Evolutionary conservation across 1,139 yeast genomes (phyloP), one percentile per base, ranked within the genome.

Genomic region (Suzukiozyma palmioleophila): DNA sequence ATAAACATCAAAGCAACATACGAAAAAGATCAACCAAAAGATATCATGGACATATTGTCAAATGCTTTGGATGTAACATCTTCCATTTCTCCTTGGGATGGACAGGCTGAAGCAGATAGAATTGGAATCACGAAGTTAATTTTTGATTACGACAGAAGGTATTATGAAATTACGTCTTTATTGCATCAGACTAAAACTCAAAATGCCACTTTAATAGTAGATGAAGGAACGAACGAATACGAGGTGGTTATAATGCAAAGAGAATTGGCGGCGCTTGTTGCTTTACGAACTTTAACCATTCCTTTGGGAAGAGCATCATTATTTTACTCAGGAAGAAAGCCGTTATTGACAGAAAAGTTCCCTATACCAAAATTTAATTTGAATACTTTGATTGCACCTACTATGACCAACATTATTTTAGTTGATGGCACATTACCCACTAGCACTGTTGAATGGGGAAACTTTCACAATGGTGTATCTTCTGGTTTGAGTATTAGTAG

Each of bases 391-490:
- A 77, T 90, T 38, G 66, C 78, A 13, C 95, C 97, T 0, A 68
- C 72, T 38, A 79, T 81, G 62, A 73, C 80, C 3, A 84, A 81
- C 22, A 77, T 87, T 1, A 69, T 81, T 1, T 60, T 81, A 3
- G 81, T 82, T 3, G 77, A 74, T 42, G 79, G 76, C 2, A 55
- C 75, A 0, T 57, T 86, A 8, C 70, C 77, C 12, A 66, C 71
- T 3, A 73, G 68, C 13, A 62, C 74, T 3, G 56, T 77, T 18
- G 79, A 81, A 35, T 90, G 97, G 97, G 96, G 96, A 0, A 77
- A 79, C 45, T 94, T 92, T 56, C 97, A 92, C 52, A 86, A 86
- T 51, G 99, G 99, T 10, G 95, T 82, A 0, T 81, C 96, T 2
- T 77, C 94, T 1, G 98, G 97, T 0, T 62, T 94, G 38, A 81